Evolutionary conservation across 768 basidiomycete genomes (phyloP).

Genomic region (Suillus occidentalis): DNA sequence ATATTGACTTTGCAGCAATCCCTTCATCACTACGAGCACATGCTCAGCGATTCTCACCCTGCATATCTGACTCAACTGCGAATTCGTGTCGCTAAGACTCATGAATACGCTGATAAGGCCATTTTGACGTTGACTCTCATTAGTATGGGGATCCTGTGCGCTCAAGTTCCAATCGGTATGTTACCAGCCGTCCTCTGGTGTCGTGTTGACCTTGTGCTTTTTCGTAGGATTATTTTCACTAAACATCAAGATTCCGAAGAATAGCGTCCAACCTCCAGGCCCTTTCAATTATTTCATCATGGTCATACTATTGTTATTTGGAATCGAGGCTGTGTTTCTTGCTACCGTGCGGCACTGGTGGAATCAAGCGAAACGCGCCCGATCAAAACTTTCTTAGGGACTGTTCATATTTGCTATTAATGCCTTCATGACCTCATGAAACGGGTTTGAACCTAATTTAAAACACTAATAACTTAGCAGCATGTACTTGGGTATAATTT

Average conservation of each 20-base stretch:
- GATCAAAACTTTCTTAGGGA: conserved; percentile 9
- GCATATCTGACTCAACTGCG: conserved; percentile 80
- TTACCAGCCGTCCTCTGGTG: conserved; percentile 2
- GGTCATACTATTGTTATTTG: conserved; percentile 45
- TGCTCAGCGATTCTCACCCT: conserved; percentile 85
- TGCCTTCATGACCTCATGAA: neutral
- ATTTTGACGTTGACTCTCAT: conserved; percentile 68
- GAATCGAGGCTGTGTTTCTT: conserved; percentile 47
- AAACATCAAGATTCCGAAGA: conserved; percentile 67
- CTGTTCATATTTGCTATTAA: neutral
- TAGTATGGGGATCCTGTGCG: conserved; percentile 63
- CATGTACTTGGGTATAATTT: neutral
- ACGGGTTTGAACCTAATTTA: neutral
- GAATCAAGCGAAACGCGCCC: conserved; percentile 49
- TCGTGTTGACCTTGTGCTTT: conserved; percentile 1
- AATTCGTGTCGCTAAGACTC: conserved; percentile 55
- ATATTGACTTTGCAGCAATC: conserved; percentile 85
- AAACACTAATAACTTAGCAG: neutral
- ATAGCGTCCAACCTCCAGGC: conserved; percentile 34
- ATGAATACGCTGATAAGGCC: conserved; percentile 63
- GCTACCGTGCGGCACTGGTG: conserved; percentile 63
- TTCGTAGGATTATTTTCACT: conserved; percentile 60
- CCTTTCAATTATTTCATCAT: conserved; percentile 56
- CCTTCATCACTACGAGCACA: conserved; percentile 82
- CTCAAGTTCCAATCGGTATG: conserved; percentile 61